These are phyloP conservation scores for Clitopilus passeckerianus DNA, from an alignment of 768 basidiomycete genomes.

Conservation along the genomic window DNA sequence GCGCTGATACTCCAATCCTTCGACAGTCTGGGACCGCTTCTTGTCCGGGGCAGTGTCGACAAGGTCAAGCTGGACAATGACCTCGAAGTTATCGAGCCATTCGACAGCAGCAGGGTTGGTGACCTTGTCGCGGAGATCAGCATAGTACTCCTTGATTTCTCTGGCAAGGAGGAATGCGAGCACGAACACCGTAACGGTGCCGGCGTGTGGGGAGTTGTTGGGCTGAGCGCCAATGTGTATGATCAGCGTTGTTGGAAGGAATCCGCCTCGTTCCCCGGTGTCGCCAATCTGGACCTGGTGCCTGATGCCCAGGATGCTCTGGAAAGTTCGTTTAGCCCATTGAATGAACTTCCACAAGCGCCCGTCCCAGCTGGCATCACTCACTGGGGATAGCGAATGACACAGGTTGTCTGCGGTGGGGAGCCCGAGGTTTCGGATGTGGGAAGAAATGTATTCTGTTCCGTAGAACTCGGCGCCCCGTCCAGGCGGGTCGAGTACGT, in stretches of 20 bases:
- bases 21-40: background rate
- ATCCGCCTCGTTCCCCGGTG: background rate
- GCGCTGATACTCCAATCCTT: slow-evolving; percentile 18
- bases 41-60: slow-evolving; percentile 21
- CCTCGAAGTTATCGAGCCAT: background rate
- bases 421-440: background rate
- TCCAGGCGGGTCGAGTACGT: background rate
- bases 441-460: background rate
- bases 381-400: background rate
- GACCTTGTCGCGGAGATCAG: background rate
- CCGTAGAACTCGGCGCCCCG: background rate
- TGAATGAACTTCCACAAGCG: background rate
- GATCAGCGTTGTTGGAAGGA: background rate
- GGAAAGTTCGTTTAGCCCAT: background rate
- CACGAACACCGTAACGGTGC: slow-evolving; percentile 21
- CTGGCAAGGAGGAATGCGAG: slow-evolving; percentile 19
- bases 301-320: background rate
- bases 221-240: slow-evolving; percentile 25
- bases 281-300: background rate
- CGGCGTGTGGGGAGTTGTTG: slow-evolving; percentile 25
- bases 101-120: background rate
- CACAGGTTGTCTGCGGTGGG: background rate
- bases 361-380: too few relatives aligned
- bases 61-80: slow-evolving; percentile 17
- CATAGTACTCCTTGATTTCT: slow-evolving; percentile 11